Conservation (phyloP, 2,329 filamentous ascomycete genomes). For the Fusarium sp. region DNA sequence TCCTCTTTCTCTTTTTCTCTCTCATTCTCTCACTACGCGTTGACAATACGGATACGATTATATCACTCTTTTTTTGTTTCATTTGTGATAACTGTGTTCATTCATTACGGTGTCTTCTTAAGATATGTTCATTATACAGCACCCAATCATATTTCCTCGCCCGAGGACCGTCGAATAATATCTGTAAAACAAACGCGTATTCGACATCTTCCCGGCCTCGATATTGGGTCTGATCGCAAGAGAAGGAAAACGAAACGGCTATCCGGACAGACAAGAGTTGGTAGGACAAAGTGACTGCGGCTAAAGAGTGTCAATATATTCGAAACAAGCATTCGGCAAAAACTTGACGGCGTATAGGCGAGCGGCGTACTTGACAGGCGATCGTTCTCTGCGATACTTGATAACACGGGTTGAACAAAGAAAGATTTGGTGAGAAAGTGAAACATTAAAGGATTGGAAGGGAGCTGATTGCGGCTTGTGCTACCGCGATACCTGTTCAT, state of each 20-base stretch:
- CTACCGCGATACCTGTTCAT: background rate
- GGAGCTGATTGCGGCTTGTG: slow-evolving; percentile 1
- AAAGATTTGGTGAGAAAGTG: background rate
- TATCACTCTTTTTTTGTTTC: background rate
- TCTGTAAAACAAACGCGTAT: background rate
- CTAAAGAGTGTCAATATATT: background rate
- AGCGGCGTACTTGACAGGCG: slow-evolving; percentile 1
- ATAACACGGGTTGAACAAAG: background rate
- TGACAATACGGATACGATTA: background rate
- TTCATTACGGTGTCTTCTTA: background rate
- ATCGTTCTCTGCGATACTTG: background rate
- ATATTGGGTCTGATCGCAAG: background rate
- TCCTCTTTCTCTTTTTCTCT: slow-evolving; percentile 4
- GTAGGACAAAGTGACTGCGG: background rate
- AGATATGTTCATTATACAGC: background rate
- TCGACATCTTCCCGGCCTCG: background rate
- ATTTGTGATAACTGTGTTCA: background rate
- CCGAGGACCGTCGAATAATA: background rate
- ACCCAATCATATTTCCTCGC: background rate
- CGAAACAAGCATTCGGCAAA: slow-evolving; percentile 22
- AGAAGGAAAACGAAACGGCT: background rate
- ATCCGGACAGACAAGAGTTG: background rate
- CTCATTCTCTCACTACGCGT: background rate
- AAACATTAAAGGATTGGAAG: background rate
- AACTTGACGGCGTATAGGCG: slow-evolving; percentile 5